Conservation (phyloP, 1,284 basidiomycete genomes). For the Apiotrichum gracile region DNA sequence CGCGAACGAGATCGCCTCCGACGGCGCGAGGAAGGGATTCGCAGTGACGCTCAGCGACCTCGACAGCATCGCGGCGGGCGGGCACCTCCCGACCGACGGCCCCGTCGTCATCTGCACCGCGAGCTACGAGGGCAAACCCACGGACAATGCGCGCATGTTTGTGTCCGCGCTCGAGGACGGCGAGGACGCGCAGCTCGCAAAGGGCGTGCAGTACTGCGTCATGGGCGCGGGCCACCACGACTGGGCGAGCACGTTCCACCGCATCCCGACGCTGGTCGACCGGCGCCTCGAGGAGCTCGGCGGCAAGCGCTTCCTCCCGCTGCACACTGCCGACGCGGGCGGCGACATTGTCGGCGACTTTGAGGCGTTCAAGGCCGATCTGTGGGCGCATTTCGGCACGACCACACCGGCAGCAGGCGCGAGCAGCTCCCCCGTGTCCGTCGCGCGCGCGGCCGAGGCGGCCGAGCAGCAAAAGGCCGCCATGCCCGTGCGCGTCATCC, state of each 20-base stretch:
- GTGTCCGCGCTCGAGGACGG: slow-evolving; percentile 6
- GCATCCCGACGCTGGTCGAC: slow-evolving; percentile 53
- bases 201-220: slow-evolving; percentile 50
- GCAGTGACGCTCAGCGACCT: slow-evolving; percentile 48
- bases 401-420: not conserved
- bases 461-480: slow-evolving; percentile 13
- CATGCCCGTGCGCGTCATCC: slow-evolving; percentile 1
- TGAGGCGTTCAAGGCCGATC: slow-evolving; percentile 49
- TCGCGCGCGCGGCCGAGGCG: not conserved
- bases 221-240: slow-evolving; percentile 57
- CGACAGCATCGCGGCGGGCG: slow-evolving; percentile 45
- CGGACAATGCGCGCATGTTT: slow-evolving; percentile 20
- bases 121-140: slow-evolving; percentile 52
- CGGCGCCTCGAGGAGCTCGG: slow-evolving; percentile 47
- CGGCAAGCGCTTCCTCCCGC: slow-evolving; percentile 43
- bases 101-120: slow-evolving; percentile 54
- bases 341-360: slow-evolving; percentile 52
- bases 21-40: slow-evolving; percentile 50
- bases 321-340: slow-evolving; percentile 31
- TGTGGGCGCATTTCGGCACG: slow-evolving; percentile 47
- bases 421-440: not conserved
- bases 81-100: slow-evolving; percentile 50
- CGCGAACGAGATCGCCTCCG: slow-evolving; percentile 51
- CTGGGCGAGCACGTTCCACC: slow-evolving; percentile 55
- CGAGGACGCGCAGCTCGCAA: slow-evolving; percentile 19